phyloP scores from a whole-genome alignment of 768 basidiomycete genomes.

The Tylopilus rubrobrunneus region DNA sequence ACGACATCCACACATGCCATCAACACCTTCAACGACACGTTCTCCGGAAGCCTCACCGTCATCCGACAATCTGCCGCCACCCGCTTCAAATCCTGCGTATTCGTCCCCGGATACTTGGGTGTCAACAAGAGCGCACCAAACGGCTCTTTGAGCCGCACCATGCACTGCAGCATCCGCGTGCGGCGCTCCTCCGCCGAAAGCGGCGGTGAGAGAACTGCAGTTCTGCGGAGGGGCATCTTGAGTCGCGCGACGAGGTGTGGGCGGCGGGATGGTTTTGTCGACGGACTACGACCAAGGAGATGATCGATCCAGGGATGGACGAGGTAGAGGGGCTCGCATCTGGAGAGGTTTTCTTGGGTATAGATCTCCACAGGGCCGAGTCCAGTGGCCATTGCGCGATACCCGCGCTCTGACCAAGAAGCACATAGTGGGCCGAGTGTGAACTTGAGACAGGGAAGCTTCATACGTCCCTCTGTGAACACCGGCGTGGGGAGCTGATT shows the following conservation, averaged over 20 bases:
- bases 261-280: neutral
- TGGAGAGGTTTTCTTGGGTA: constrained; percentile 3
- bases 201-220: neutral
- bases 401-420: neutral
- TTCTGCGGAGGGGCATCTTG: neutral
- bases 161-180: neutral
- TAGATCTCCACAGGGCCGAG: constrained; percentile 11
- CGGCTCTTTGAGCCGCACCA: neutral
- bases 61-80: constrained; percentile 11
- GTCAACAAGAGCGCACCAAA: constrained; percentile 11
- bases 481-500: too few relatives aligned
- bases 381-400: neutral
- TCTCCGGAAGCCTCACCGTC: constrained; percentile 5
- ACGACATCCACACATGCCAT: neutral
- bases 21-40: neutral
- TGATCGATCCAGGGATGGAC: constrained; percentile 17
- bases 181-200: neutral
- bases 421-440: neutral
- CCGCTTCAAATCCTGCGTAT: constrained; percentile 5
- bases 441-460: constrained; percentile 1
- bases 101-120: neutral
- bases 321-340: neutral
- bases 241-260: neutral
- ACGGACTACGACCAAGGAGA: neutral
- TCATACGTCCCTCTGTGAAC: neutral